Evolutionary conservation across 2,329 filamentous ascomycete species (phyloP).

Genomic region (Calonectria hongkongensis): DNA sequence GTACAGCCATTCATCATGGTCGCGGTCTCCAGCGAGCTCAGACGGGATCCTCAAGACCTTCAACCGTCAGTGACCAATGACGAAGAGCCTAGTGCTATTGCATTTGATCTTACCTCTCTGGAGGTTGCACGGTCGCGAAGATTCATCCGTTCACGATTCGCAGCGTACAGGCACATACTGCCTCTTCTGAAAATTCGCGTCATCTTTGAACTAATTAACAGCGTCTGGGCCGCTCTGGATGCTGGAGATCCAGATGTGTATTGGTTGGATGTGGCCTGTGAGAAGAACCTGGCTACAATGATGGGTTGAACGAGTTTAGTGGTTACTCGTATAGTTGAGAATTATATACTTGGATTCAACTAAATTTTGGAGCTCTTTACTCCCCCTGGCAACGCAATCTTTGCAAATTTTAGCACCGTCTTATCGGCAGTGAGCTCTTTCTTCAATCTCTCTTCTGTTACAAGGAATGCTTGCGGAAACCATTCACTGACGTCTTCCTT

Average conservation of each 20-base stretch:
- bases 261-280: slow-evolving; percentile 45
- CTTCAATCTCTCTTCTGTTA: slow-evolving; percentile 37
- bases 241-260: slow-evolving; percentile 43
- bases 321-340: neutral
- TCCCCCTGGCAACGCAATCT: slow-evolving; percentile 17
- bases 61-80: neutral
- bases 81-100: neutral
- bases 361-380: slow-evolving; percentile 25
- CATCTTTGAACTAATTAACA: slow-evolving; percentile 45
- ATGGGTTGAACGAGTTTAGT: slow-evolving; percentile 37
- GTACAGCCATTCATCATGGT: slow-evolving; percentile 42
- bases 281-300: slow-evolving; percentile 47
- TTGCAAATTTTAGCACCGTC: slow-evolving; percentile 35
- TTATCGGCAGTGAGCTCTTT: slow-evolving; percentile 25
- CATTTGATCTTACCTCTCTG: slow-evolving; percentile 37
- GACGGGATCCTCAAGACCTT: neutral
- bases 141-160: slow-evolving; percentile 42
- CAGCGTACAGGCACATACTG: slow-evolving; percentile 42
- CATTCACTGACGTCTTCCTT: slow-evolving; percentile 50
- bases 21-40: slow-evolving; percentile 45
- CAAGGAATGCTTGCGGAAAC: slow-evolving; percentile 42
- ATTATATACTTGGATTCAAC: neutral
- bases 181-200: slow-evolving; percentile 43
- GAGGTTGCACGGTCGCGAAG: slow-evolving; percentile 41
- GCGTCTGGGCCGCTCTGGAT: slow-evolving; percentile 45